Base-by-base conservation (phyloP, 306 rosid genomes). In the Gynostemma pentaphyllum region DNA sequence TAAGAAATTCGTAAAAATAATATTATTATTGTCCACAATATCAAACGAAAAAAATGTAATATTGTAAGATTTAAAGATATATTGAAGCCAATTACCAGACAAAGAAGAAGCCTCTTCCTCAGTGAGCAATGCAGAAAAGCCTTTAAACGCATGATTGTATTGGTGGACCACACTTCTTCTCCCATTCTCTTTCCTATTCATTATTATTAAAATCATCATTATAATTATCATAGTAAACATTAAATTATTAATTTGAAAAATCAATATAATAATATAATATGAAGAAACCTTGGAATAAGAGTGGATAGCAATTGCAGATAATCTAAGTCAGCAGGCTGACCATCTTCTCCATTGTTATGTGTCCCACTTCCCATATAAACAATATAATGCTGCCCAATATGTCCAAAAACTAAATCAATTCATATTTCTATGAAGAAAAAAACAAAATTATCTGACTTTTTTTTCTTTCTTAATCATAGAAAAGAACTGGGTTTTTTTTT, bases 111-210 rank as follows among this genome's bases (percentile, higher is more conserved):
- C 98, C 80, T 92, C 95, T 70, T 18, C 60, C 51, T 79, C 80
- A 49, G 96, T 92, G 49, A 92, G 86, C 94, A 88, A 75, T 64
- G 98, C 95, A 40, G 94, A 92, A 75, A 92, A 92, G 9, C 98
- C 98, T 76, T 76, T 84, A 30, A 92, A 77, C 68, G 96, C 95
- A 82, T 92, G 87, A 46, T 53, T 70, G 54, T 77, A 92, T 53
- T 78, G 87, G 72, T 92, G 96, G 52, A 79, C 75, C 27, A 86
- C 57, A 64, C 68, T 48, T 60, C 75, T 28, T 44, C 87, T 82
- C 69, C 79, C 89, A 64, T 62, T 85, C 73, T 86, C 89, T 70
- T 68, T 62, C 42, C 98, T 88, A 78, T 12, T 63, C 9, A 29
- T 8, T n/a, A 32, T 29, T 18, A 13, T 18, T 4, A 42, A 42